Base-by-base conservation (phyloP, 805 yeast species). In the Suhomyces faveliae region DNA sequence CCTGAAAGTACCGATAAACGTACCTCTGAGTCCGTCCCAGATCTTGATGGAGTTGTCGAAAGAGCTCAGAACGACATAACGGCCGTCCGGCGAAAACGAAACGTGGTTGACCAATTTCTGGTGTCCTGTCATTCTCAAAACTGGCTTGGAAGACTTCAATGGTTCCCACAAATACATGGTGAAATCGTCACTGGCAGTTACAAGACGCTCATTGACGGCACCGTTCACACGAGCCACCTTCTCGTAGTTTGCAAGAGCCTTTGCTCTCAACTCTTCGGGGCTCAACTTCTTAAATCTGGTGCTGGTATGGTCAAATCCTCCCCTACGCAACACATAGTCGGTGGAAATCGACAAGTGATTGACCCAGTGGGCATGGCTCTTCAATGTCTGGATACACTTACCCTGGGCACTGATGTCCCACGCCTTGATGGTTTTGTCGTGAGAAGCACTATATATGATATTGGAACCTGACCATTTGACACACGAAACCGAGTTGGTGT, bases 81-180 rank as follows among this genome's bases (percentile, higher is more conserved):
- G 79, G 9, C 97, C 98, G 65, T 94, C 97, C 2, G 99, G 99
- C 2, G 96, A 87, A 61, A 92, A 94, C 11, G 89, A 83, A 10
- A 94, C 99, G 64, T 92, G 97, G 61, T 94, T 94, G 17, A 94
- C 98, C 23, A 92, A 75, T 67, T 94, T 94, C 63, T 94, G 99
- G 67, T 94, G 99, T 22, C 99, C 99, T 1, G 97, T 90, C 94
- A 94, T 87, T 61, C 99, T 80, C 47, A 90, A 84, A 5, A 94
- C 66, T 0, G 99, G 99, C 63, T 91, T 94, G 33, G 77, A 74
- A 1, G 85, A 72, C 63, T 81, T 85, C 43, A 83, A 67, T 15
- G 97, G 98, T 59, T 91, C 95, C 99, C 99, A 94, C 51, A 94
- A 68, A 57, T 86, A 94, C 97, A 94, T 94, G 21, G 99, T 94